Conservation (phyloP, 345 rosid species). For the Carallia brachiata region DNA sequence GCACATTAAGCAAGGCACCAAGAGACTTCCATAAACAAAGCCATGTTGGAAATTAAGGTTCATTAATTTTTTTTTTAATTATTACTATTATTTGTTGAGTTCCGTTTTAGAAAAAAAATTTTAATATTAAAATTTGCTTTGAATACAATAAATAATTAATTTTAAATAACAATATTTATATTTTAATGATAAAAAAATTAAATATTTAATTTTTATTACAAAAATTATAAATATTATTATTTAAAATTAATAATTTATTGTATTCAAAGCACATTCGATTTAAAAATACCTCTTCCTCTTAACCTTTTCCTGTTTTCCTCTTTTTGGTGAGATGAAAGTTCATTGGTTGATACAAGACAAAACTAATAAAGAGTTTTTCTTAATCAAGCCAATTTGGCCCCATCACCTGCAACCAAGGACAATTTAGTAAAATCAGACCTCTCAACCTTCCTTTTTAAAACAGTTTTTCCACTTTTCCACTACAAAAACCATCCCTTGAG, state of each 20-base stretch:
- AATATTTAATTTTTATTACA: too few species aligned
- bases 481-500: slow-evolving; percentile 10
- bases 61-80: slow-evolving; percentile 10
- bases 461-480: slow-evolving; percentile 33
- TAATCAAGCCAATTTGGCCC: slow-evolving; percentile 6
- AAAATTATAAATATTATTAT: too few species aligned
- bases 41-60: slow-evolving; percentile 21
- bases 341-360: slow-evolving; percentile 37
- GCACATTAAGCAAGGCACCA: slow-evolving; percentile 14
- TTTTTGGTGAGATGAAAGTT: slow-evolving; percentile 16
- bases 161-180: too few species aligned
- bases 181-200: too few species aligned
- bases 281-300: too few species aligned
- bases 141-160: too few species aligned
- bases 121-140: too few species aligned
- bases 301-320: too few species aligned
- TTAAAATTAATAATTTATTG: too few species aligned
- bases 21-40: background rate
- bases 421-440: slow-evolving; percentile 21
- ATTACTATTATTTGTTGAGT: too few species aligned
- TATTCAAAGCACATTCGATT: too few species aligned
- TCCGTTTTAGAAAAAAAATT: too few species aligned
- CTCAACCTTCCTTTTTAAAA: slow-evolving; percentile 11
- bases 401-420: slow-evolving; percentile 38
- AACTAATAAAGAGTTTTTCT: slow-evolving; percentile 21